A percentile compares a stretch with the other conserved stretches of the same genome.
phyloP scores from a whole-genome alignment of 108 stramenopile species.

The Aurantiochytrium sp. region DNA sequence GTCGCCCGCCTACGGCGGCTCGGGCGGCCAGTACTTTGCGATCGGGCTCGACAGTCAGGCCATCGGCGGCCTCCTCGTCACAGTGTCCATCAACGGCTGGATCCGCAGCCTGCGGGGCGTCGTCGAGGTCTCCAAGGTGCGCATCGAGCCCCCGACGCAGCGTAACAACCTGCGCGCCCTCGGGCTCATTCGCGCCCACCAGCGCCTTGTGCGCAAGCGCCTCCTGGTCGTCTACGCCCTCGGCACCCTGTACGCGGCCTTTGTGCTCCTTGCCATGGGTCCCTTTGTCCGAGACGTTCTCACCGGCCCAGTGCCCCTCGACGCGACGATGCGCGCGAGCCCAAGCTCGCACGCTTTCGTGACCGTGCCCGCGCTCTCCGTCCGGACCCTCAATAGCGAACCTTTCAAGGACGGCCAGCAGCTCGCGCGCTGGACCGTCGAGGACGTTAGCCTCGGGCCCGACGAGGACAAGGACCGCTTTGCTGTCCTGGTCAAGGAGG shows the following conservation, averaged over 20 bases:
- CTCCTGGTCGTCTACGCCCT: background rate
- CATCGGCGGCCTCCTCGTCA: background rate
- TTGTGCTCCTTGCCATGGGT: background rate
- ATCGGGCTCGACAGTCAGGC: background rate
- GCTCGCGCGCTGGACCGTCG: background rate
- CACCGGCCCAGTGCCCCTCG: background rate
- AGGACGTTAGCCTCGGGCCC: background rate
- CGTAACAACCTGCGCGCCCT: background rate
- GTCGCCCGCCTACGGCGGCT: conserved; percentile 5
- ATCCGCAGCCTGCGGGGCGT: background rate
- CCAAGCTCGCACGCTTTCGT: background rate
- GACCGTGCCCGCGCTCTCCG: background rate
- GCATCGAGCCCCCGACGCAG: background rate
- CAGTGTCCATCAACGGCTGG: conserved; percentile 22
- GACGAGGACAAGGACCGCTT: background rate
- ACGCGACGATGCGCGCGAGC: background rate
- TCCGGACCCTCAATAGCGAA: background rate
- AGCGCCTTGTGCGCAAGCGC: background rate
- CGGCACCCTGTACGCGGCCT: background rate
- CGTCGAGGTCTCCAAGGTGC: background rate
- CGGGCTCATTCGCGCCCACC: background rate
- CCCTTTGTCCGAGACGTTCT: background rate
- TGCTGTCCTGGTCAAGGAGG: background rate
- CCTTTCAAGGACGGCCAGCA: background rate
- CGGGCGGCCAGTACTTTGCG: background rate